Base-by-base conservation (phyloP, 2,329 filamentous ascomycete species). In the Pseudogymnoascus sp. region DNA sequence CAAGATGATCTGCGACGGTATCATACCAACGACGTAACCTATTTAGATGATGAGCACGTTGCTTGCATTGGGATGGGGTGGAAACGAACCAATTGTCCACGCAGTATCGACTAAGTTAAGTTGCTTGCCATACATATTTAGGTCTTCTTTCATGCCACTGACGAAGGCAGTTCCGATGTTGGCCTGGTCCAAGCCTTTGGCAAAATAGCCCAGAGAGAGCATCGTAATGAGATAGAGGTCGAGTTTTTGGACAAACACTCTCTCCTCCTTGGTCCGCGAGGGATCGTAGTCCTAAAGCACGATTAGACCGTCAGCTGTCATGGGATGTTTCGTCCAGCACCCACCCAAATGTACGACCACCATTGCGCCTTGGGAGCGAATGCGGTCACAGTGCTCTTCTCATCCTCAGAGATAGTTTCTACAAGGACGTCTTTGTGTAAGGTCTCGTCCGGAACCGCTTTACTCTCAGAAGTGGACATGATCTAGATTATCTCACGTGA, bases 51-150 rank as follows among this genome's bases (percentile, higher is more conserved):
- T 54, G 47, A 28, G 30, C n/a, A 33, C n/a, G 22, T 25, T 28
- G 22, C 22, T 28, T 33, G 6, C 12, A 54, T 33, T 12, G 74
- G 39, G 72, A 73, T 4, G 74, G 76, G 1, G 72, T 75, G 64
- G 76, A 75, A 63, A 70, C 71, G 28, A 30, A 28, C 25, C 30
- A 18, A 16, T n/a, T n/a, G 30, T 60, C 11, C 60, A 47, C 37
- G 16, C 33, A 36, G 6, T 20, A n/a, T 38, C 22, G n/a, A 9
- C n/a, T 43, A 74, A 74, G 60, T 75, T 83, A 36, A 84, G 73
- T 62, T 86, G 74, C 64, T 86, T 84, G 2, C 76, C 75, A 58
- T 80, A 78, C 4, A 84, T 68, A 3, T 71, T 66, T 6, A 81
- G 72, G 58, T 81, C 74, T 59, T 80, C 73, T 57, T 69, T 66